Base-by-base conservation (phyloP, 2,329 filamentous ascomycete genomes). In the Neocucurbitaria cava region DNA sequence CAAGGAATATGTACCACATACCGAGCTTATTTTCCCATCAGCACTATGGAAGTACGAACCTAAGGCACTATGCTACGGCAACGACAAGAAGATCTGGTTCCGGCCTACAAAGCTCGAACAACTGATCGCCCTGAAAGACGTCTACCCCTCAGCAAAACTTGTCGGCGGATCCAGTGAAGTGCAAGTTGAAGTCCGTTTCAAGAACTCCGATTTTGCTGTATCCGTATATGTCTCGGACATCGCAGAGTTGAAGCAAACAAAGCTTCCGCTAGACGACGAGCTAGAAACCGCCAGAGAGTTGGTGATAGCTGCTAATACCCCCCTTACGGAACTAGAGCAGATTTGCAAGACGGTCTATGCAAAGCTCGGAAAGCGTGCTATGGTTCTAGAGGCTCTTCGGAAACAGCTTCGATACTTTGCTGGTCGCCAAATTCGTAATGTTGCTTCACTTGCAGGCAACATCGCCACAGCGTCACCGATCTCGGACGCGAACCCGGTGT, bases 171-270 rank as follows among this genome's bases (percentile, higher is more conserved):
- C 92, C 70, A 96, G 92, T 11, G 94, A 98, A 76, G 97, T 94
- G 0, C 94, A 98, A 76, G 96, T 98, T 50, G 94, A 98, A 75
- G 90, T 96, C 76, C 96, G 96, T 73, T 98, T 98, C 84, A 98
- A 98, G 78, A 91, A 90, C 2, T 85, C 96, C 76, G 86, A 92
- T 64, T 98, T 97, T 70, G 88, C 90, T 0, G 87, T 92, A 0
- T 97, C 92, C 0, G 90, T 98, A 0, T 98, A 89, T 64, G 89
- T 97, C 6, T 92, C 93, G 1, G 94, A 98, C 70, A 96, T 98
- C 54, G 81, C 89, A 1, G 94, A 97, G 75, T 78, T 98, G 54
- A 85, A 90, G 86, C 90, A 31, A 83, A 91, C 66, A 72, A 65
- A 54, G 18, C 17, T 73, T 1, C 72, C 67, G 0, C 40, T 58